These are phyloP conservation scores for Mycena venus DNA, from an alignment of 768 basidiomycete species.

Conservation along the genomic window DNA sequence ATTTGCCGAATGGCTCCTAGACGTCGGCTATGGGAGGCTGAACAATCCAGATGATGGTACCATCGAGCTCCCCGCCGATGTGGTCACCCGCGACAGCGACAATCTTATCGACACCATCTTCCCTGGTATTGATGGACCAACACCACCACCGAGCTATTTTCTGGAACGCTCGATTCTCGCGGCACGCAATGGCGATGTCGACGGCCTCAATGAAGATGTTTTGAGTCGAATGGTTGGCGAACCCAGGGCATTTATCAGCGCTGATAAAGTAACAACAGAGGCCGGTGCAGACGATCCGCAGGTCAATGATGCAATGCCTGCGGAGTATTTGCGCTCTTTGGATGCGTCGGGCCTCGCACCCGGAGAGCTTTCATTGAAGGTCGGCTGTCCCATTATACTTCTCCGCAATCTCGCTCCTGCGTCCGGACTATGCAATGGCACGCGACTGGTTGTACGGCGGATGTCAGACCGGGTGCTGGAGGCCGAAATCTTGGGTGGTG, in stretches of 20 bases:
- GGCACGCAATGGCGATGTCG: slow-evolving; percentile 1
- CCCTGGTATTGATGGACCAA: not conserved
- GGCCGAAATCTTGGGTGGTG: not conserved
- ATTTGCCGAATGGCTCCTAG: not conserved
- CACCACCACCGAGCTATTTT: not conserved
- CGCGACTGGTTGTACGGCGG: not conserved
- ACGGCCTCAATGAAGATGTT: not conserved
- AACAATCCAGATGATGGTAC: not conserved
- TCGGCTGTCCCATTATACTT: not conserved
- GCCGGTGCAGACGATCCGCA: no score
- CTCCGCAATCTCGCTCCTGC: not conserved
- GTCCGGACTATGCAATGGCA: not conserved
- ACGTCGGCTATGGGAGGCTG: not conserved
- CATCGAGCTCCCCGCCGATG: not conserved
- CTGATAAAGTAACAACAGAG: no score
- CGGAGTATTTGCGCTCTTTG: not conserved
- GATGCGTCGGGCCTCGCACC: slow-evolving; percentile 4
- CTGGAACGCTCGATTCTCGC: not conserved
- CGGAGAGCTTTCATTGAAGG: not conserved
- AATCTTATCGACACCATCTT: not conserved
- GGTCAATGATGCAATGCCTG: not conserved
- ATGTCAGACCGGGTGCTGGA: not conserved
- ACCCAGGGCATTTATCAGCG: not conserved
- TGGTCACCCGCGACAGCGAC: not conserved
- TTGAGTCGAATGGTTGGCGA: not conserved